These are phyloP conservation scores for Cubamyces lactineus DNA, from an alignment of 768 basidiomycete species.

Conservation along the genomic window DNA sequence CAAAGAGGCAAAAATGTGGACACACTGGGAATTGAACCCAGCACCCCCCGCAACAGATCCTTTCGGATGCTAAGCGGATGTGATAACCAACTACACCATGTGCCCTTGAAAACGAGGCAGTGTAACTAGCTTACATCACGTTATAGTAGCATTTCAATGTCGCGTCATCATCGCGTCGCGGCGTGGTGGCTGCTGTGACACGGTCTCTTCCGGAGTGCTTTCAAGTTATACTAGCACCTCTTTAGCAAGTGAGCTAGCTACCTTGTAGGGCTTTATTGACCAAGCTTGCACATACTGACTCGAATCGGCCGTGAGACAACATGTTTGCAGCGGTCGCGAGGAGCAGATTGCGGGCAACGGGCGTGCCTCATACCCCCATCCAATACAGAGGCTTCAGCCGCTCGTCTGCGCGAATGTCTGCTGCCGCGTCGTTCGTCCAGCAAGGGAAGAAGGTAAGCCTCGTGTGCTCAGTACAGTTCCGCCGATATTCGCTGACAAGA, in stretches of 20 bases:
- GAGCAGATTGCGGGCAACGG: not conserved
- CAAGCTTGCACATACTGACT: no score
- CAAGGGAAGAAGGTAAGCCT: constrained; percentile 50
- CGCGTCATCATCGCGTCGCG: not conserved
- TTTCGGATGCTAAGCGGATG: constrained; percentile 35
- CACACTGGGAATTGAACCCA: constrained; percentile 28
- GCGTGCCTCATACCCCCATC: not conserved
- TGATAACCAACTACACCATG: constrained; percentile 42
- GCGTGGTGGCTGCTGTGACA: not conserved
- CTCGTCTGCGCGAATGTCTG: constrained; percentile 35
- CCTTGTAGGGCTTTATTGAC: no score
- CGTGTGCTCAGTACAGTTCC: not conserved
- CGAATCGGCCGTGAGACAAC: not conserved
- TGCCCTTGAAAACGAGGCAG: constrained; percentile 20
- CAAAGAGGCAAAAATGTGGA: constrained; percentile 12
- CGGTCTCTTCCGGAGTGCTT: no score
- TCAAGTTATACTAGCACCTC: no score
- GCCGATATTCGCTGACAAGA: no score
- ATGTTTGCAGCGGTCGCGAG: constrained; percentile 2
- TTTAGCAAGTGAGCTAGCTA: no score
- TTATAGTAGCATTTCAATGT: not conserved
- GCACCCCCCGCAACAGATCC: constrained; percentile 23
- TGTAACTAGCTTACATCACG: not conserved
- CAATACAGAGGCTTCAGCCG: constrained; percentile 16
- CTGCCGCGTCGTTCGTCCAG: constrained; percentile 46